phyloP scores from a whole-genome alignment of 768 basidiomycete genomes.

The Lactifluus hygrophoroides region DNA sequence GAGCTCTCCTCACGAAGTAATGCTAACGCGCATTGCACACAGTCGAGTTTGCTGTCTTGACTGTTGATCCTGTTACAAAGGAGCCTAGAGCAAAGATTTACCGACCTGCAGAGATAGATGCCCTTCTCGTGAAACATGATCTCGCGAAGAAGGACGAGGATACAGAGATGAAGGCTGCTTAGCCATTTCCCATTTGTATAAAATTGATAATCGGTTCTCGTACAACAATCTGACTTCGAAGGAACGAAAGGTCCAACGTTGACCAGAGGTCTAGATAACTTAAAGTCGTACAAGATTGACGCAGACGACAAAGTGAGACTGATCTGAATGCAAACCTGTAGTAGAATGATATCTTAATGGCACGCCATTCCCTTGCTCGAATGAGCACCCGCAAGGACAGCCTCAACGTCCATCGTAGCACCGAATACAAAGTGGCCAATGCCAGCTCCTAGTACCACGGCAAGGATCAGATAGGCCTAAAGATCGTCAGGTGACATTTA shows the following conservation, averaged over 20 bases:
- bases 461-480: conserved; percentile 78
- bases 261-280: not conserved
- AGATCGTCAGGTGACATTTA: not conserved
- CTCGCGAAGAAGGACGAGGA: conserved; percentile 86
- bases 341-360: conserved; percentile 40
- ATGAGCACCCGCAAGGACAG: conserved; percentile 37
- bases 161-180: conserved; percentile 60
- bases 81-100: conserved; percentile 88
- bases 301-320: not conserved
- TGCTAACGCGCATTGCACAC: not conserved
- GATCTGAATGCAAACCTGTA: not conserved
- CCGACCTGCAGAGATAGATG: conserved; percentile 81
- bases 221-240: not conserved
- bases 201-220: not conserved
- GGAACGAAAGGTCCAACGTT: not conserved
- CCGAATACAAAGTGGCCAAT: conserved; percentile 78
- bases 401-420: conserved; percentile 52
- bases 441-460: conserved; percentile 76
- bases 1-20: conserved; percentile 2
- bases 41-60: conserved; percentile 97
- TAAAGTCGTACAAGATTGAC: not conserved
- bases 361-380: conserved; percentile 66
- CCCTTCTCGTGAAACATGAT: conserved; percentile 66
- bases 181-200: conserved; percentile 20
- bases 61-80: conserved; percentile 68